These are phyloP conservation scores for Pythium guiyangense DNA, from an alignment of 352 stramenopile species.

Conservation along the genomic window DNA sequence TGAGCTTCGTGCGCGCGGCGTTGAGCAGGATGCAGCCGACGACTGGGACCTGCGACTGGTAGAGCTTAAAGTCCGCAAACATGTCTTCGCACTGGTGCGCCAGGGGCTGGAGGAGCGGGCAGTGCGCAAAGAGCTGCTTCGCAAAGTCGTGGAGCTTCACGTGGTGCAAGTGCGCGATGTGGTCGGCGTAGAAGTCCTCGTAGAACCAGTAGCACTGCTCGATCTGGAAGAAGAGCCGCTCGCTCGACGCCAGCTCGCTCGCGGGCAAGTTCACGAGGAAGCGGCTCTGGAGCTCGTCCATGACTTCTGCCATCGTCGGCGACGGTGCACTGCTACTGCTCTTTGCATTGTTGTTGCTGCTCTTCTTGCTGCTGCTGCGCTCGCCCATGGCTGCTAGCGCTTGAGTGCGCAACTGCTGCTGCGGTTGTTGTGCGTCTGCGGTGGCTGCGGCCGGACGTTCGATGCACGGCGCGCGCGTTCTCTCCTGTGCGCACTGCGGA, in stretches of 20 bases:
- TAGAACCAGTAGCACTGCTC: constrained; percentile 98
- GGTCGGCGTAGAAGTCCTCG: constrained; percentile 95
- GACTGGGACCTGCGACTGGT: constrained; percentile 93
- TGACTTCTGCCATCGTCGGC: constrained; percentile 83
- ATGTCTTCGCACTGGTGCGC: constrained; percentile 88
- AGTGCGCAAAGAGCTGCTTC: constrained; percentile 91
- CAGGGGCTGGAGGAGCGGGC: constrained; percentile 78
- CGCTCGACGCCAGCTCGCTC: constrained; percentile 86
- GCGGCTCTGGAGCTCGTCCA: constrained; percentile 95
- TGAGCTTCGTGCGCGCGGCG: constrained; percentile 71
- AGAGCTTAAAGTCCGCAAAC: constrained; percentile 92
- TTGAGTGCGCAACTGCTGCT: neutral
- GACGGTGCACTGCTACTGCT: constrained; percentile 4
- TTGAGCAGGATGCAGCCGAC: constrained; percentile 94
- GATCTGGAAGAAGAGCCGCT: constrained; percentile 97
- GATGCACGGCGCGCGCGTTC: neutral
- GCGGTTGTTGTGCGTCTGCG: neutral
- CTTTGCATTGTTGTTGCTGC: neutral
- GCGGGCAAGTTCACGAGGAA: constrained; percentile 94
- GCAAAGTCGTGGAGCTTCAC: constrained; percentile 94
- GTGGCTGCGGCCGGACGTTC: neutral
- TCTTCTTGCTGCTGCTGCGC: constrained; percentile 11
- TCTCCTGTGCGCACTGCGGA: neutral
- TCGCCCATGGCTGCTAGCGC: constrained; percentile 2
- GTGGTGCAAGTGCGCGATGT: constrained; percentile 76